Conservation (phyloP, 345 rosid species). For the Salix viminalis region DNA sequence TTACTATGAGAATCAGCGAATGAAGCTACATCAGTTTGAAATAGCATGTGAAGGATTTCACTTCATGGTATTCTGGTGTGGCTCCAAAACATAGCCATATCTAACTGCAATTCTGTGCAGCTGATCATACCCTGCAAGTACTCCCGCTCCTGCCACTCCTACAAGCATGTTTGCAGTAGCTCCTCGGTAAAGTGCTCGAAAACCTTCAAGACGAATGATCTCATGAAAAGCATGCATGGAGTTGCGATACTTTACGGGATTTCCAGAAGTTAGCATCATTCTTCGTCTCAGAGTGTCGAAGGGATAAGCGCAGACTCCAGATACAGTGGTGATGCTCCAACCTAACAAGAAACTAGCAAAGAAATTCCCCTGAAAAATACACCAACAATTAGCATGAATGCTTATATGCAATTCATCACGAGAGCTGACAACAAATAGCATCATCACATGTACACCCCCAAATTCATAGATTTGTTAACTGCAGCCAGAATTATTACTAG, state of each 20-base stretch:
- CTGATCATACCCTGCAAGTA: slow-evolving; percentile 86
- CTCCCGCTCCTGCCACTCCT: slow-evolving; percentile 96
- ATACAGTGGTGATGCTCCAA: slow-evolving; percentile 84
- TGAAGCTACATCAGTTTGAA: neutral
- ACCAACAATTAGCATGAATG: neutral
- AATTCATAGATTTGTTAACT: neutral
- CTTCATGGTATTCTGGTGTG: slow-evolving; percentile 33
- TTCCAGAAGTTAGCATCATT: slow-evolving; percentile 97
- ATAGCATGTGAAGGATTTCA: neutral
- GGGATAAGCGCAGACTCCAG: slow-evolving; percentile 88
- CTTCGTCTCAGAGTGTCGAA: slow-evolving; percentile 82
- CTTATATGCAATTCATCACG: neutral
- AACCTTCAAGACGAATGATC: slow-evolving; percentile 66
- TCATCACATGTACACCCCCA: neutral
- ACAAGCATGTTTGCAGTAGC: slow-evolving; percentile 90
- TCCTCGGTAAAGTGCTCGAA: slow-evolving; percentile 62
- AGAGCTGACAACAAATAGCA: neutral
- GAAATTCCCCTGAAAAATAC: slow-evolving; percentile 67
- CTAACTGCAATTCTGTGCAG: slow-evolving; percentile 60
- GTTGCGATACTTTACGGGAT: slow-evolving; percentile 55
- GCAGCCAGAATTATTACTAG: neutral
- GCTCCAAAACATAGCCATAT: slow-evolving; percentile 36
- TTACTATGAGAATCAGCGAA: neutral
- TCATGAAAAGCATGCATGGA: slow-evolving; percentile 60
- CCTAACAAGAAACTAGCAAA: slow-evolving; percentile 82